These are phyloP conservation scores for Luzula sylvatica DNA, from an alignment of 176 grass and related monocot species.

Conservation along the genomic window DNA sequence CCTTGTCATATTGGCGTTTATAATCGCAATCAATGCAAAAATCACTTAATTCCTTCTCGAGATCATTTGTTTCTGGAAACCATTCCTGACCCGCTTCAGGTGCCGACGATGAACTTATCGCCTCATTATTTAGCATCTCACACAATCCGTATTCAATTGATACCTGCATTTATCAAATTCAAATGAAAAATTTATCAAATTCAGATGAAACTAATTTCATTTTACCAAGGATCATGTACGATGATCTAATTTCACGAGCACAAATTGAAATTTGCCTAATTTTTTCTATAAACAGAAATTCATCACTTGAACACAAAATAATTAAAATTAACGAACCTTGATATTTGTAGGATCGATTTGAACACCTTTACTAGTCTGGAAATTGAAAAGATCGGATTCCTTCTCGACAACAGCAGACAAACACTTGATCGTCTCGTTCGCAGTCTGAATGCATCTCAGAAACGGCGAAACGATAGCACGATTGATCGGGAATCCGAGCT, in stretches of 20 bases:
- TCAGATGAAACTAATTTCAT: not conserved
- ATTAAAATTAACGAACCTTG: slow-evolving; percentile 18
- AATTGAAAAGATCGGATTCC: slow-evolving; percentile 23
- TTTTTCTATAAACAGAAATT: not conserved
- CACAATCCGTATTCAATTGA: slow-evolving; percentile 70
- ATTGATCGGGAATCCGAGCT: slow-evolving; percentile 28
- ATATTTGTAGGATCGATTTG: slow-evolving; percentile 40
- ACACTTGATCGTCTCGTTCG: slow-evolving; percentile 34
- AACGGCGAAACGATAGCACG: slow-evolving; percentile 73
- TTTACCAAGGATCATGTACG: not conserved
- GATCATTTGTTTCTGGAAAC: slow-evolving; percentile 47
- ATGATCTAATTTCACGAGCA: not conserved
- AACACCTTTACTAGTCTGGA: slow-evolving; percentile 26
- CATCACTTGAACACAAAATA: not conserved
- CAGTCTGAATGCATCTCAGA: slow-evolving; percentile 66
- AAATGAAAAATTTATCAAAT: not conserved
- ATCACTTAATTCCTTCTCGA: slow-evolving; percentile 41
- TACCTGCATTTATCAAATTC: slow-evolving; percentile 32
- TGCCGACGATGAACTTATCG: slow-evolving; percentile 27
- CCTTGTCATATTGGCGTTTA: slow-evolving; percentile 38
- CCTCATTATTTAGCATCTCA: slow-evolving; percentile 61
- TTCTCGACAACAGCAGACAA: slow-evolving; percentile 47
- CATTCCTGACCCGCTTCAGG: slow-evolving; percentile 27
- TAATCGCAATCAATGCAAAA: slow-evolving; percentile 52
- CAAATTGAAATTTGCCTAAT: not conserved